Conservation (phyloP, 352 stramenopile species). For the Phytophthora sojae region DNA sequence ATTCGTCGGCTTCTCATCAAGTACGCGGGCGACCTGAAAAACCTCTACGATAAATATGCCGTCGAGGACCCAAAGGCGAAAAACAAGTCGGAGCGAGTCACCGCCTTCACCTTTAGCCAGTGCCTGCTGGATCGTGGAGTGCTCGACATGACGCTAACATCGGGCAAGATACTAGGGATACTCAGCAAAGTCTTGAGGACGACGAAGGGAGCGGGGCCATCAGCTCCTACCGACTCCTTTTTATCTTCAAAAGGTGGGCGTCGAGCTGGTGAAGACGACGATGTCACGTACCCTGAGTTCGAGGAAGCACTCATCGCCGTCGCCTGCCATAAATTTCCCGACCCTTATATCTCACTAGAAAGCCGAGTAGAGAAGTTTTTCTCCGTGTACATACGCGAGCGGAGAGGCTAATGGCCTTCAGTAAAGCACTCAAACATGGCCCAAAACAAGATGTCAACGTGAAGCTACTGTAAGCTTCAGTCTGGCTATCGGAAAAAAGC, state of each 20-base stretch:
- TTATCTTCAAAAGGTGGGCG: constrained; percentile 2
- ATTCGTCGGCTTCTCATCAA: constrained; percentile 72
- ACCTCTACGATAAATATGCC: constrained; percentile 64
- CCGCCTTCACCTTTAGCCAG: constrained; percentile 67
- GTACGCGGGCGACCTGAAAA: constrained; percentile 64
- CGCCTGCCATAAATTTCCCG: constrained; percentile 80
- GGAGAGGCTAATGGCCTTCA: constrained; percentile 1
- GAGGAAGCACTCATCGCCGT: constrained; percentile 75
- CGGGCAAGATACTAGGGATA: constrained; percentile 63
- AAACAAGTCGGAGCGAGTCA: constrained; percentile 55
- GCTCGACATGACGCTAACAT: constrained; percentile 68
- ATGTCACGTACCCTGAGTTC: constrained; percentile 70
- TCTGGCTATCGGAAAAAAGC: too few species aligned
- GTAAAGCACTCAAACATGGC: too few species aligned
- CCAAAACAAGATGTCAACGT: too few species aligned
- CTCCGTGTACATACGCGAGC: constrained; percentile 66
- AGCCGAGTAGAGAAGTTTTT: constrained; percentile 83
- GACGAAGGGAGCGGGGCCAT: constrained; percentile 2
- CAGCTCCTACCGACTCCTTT: background rate
- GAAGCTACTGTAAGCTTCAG: too few species aligned
- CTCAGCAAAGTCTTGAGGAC: constrained; percentile 60
- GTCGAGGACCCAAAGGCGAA: constrained; percentile 53
- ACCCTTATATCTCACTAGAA: constrained; percentile 81
- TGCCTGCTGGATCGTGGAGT: constrained; percentile 71
- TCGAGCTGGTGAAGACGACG: constrained; percentile 51